Conservation (phyloP, 1,284 basidiomycete species). For the Cryptococcus jaspeensis region DNA sequence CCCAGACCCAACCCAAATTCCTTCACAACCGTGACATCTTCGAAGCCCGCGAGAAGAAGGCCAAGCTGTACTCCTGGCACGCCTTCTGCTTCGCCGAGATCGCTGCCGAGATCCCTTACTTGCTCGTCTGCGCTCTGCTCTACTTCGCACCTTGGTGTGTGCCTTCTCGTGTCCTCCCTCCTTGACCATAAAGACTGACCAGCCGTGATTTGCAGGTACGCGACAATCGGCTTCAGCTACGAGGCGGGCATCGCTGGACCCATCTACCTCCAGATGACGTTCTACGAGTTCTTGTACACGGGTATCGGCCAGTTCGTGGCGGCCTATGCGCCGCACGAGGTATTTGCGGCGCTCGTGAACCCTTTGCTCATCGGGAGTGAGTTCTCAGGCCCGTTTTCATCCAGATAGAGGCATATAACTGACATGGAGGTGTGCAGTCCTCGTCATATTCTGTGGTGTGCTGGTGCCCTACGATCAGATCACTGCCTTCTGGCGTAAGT, state of each 20-base stretch:
- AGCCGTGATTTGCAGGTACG: too few relatives aligned
- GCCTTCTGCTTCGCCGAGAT: slow-evolving; percentile 42
- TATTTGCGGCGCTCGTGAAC: slow-evolving; percentile 35
- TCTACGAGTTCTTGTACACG: slow-evolving; percentile 50
- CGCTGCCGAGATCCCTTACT: slow-evolving; percentile 43
- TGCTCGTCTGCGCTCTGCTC: slow-evolving; percentile 39
- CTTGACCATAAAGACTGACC: background rate
- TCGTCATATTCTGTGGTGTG: slow-evolving; percentile 34
- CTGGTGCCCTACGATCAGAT: slow-evolving; percentile 32
- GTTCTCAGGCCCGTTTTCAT: too few relatives aligned
- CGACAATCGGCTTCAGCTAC: slow-evolving; percentile 32
- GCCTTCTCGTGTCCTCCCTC: background rate
- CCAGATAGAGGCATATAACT: background rate
- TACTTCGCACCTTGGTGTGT: slow-evolving; percentile 35
- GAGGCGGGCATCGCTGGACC: slow-evolving; percentile 30
- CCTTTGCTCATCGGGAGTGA: slow-evolving; percentile 22
- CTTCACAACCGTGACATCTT: slow-evolving; percentile 47
- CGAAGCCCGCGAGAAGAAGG: slow-evolving; percentile 47
- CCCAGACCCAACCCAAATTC: slow-evolving; percentile 49
- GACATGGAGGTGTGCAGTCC: slow-evolving; percentile 2
- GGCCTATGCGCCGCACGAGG: slow-evolving; percentile 36
- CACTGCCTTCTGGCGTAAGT: slow-evolving; percentile 34
- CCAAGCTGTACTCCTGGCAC: slow-evolving; percentile 46
- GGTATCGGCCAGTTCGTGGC: slow-evolving; percentile 38
- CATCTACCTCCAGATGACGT: slow-evolving; percentile 43